These are phyloP conservation scores for Trametes gibbosa DNA, from an alignment of 768 basidiomycete genomes.

Conservation along the genomic window DNA sequence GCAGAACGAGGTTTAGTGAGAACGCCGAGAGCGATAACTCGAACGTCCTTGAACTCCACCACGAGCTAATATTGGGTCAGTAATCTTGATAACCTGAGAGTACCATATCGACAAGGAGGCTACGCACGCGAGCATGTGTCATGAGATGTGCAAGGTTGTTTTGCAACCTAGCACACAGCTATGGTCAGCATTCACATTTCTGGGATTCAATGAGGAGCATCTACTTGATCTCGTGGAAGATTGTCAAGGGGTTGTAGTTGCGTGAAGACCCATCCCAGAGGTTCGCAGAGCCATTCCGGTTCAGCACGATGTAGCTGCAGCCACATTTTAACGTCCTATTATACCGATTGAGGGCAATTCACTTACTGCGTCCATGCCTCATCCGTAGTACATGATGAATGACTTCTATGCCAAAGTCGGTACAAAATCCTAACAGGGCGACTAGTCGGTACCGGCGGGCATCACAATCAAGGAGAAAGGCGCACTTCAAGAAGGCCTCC, in stretches of 20 bases:
- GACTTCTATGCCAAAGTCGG: constrained; percentile 67
- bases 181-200: not conserved
- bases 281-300: constrained; percentile 74
- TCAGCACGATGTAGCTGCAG: constrained; percentile 67
- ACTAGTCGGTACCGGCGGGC: not conserved
- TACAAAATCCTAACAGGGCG: constrained; percentile 48
- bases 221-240: constrained; percentile 81
- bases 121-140: constrained; percentile 61
- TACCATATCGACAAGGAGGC: not conserved
- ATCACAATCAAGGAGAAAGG: not conserved
- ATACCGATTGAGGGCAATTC: not conserved
- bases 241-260: constrained; percentile 57
- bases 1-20: constrained; percentile 54
- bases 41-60: constrained; percentile 66
- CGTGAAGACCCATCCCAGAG: constrained; percentile 67
- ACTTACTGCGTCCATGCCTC: constrained; percentile 81
- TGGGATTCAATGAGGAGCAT: constrained; percentile 20
- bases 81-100: not conserved
- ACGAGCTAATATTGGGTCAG: constrained; percentile 46
- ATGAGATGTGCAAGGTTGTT: constrained; percentile 65
- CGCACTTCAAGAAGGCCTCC: constrained; percentile 63
- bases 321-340: not conserved
- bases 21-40: constrained; percentile 70
- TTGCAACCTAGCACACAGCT: constrained; percentile 50
- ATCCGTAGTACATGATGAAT: constrained; percentile 68